These are phyloP conservation scores for Podospora anserina DNA, from an alignment of 495 filamentous ascomycete species.

Conservation along the genomic window DNA sequence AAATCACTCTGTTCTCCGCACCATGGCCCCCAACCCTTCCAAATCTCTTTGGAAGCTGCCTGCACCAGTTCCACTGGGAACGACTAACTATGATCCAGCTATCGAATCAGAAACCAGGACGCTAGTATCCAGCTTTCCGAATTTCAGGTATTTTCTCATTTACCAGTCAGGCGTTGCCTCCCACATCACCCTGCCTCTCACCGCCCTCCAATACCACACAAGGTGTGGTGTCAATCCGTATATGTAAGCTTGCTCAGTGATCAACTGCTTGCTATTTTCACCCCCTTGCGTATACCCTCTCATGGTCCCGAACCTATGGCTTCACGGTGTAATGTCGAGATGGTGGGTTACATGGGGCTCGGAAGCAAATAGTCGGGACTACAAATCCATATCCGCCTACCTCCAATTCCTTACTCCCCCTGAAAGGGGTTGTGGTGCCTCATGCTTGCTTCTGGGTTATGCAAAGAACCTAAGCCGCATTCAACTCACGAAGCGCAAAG, in stretches of 20 bases:
- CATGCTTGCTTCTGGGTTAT: background rate
- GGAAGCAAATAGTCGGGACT: background rate
- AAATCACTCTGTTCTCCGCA: background rate
- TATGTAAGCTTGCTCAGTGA: background rate
- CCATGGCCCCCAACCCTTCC: background rate
- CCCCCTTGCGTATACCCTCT: background rate
- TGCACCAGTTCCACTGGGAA: background rate
- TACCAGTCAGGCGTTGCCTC: background rate
- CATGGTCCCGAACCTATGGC: background rate
- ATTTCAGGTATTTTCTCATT: background rate
- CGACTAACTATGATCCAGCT: background rate
- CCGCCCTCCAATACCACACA: background rate
- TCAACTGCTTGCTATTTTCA: background rate
- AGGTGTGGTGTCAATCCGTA: background rate
- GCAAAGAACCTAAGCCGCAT: background rate
- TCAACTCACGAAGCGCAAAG: background rate
- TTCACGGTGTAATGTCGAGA: background rate
- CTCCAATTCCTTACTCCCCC: too few species aligned
- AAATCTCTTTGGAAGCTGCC: background rate
- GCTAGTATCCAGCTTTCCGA: background rate
- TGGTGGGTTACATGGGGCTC: background rate
- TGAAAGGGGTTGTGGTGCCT: background rate
- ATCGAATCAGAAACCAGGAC: background rate
- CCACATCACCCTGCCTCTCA: background rate
- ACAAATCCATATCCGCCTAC: background rate